Evolutionary conservation across 1,139 yeast species (phyloP).

Genomic region (Pichia sp.): DNA sequence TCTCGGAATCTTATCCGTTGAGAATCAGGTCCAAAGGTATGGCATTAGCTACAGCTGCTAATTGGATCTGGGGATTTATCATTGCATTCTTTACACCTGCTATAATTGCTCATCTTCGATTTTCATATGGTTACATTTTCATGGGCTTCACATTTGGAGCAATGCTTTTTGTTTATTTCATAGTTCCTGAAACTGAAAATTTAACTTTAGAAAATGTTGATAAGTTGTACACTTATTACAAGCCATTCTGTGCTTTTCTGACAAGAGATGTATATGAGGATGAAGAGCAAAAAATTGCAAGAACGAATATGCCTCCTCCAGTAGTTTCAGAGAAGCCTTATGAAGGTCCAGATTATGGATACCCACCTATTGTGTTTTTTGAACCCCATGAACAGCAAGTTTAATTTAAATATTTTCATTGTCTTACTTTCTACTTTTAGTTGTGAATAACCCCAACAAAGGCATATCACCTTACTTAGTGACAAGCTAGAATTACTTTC

Average conservation of each 20-base stretch:
- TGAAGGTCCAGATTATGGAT: constrained; percentile 2
- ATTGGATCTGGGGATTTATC: constrained; percentile 75
- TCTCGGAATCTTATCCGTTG: constrained; percentile 73
- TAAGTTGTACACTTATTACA: constrained; percentile 28
- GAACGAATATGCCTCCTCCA: not conserved
- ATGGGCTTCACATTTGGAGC: constrained; percentile 58
- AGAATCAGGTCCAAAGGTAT: constrained; percentile 75
- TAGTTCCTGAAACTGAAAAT: constrained; percentile 45
- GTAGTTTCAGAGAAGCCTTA: not conserved
- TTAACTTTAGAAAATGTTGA: constrained; percentile 61
- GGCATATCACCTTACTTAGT: no score
- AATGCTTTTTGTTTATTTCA: constrained; percentile 45
- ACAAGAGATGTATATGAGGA: constrained; percentile 2
- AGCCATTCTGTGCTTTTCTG: constrained; percentile 6
- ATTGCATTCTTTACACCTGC: constrained; percentile 72
- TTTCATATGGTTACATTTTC: constrained; percentile 67
- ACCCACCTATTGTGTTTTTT: not conserved
- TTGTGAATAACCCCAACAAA: no score
- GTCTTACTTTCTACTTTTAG: no score
- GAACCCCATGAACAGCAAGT: no score
- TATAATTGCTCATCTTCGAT: constrained; percentile 44
- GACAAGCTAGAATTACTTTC: no score
- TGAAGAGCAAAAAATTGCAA: not conserved
- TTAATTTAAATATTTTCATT: no score
- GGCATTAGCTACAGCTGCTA: constrained; percentile 66